These are phyloP conservation scores for Ogataea nonfermentans DNA, from an alignment of 805 yeast species.

Conservation along the genomic window DNA sequence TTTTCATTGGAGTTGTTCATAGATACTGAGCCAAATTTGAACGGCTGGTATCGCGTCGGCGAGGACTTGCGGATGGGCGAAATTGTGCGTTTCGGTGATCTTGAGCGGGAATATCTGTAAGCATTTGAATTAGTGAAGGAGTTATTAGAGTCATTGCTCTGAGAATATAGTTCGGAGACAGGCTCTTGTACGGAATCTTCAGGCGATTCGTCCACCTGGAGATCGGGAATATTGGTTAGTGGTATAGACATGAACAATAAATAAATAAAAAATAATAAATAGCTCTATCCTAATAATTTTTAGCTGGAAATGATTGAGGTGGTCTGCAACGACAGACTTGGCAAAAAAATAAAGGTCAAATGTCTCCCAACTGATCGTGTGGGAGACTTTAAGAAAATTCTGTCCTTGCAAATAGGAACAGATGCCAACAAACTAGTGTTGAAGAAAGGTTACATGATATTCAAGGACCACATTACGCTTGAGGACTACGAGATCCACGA, in stretches of 20 bases:
- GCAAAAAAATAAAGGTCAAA: slow-evolving; percentile 84
- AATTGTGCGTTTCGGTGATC: slow-evolving; percentile 26
- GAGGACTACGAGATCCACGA: slow-evolving; percentile 96
- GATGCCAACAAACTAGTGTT: slow-evolving; percentile 62
- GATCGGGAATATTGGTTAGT: slow-evolving; percentile 3
- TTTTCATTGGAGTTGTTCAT: slow-evolving; percentile 29
- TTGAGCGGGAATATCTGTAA: slow-evolving; percentile 14
- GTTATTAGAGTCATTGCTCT: slow-evolving; percentile 18
- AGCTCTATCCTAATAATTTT: background rate
- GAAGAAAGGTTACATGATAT: slow-evolving; percentile 81
- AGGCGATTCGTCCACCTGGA: slow-evolving; percentile 2
- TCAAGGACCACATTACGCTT: slow-evolving; percentile 84
- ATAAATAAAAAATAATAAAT: slow-evolving; percentile 1
- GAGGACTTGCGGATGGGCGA: slow-evolving; percentile 33
- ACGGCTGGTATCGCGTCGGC: slow-evolving; percentile 45
- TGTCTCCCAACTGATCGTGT: slow-evolving; percentile 82
- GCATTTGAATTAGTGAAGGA: slow-evolving; percentile 18
- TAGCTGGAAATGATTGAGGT: slow-evolving; percentile 64
- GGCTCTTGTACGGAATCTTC: slow-evolving; percentile 1
- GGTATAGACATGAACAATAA: slow-evolving; percentile 4
- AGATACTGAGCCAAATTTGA: slow-evolving; percentile 59
- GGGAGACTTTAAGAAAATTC: slow-evolving; percentile 84
- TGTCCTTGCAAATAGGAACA: slow-evolving; percentile 82
- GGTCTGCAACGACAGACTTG: slow-evolving; percentile 73
- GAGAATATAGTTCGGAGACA: slow-evolving; percentile 12